Conservation (phyloP, 2,329 filamentous ascomycete species). For the Rhexocercosporidium sp. region DNA sequence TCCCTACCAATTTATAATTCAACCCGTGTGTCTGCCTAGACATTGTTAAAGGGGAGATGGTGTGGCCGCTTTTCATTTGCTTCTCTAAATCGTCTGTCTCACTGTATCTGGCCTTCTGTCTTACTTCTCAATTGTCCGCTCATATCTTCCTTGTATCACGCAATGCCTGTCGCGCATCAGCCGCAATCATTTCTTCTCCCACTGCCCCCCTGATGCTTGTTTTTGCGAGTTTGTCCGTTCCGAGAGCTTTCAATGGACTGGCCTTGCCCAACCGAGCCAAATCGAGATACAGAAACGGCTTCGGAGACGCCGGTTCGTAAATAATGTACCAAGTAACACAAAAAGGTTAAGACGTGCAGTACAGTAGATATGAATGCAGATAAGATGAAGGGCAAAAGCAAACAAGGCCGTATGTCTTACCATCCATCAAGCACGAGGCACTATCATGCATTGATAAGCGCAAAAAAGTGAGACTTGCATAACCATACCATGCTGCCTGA, state of each 20-base stretch:
- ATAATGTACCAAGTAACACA: neutral
- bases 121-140: neutral
- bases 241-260: neutral
- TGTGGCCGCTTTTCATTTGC: constrained; percentile 13
- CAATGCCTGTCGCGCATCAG: constrained; percentile 1
- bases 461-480: neutral
- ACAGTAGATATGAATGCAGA: neutral
- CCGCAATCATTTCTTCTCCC: neutral
- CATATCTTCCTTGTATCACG: neutral
- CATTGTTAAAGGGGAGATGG: neutral
- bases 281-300: neutral
- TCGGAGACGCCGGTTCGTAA: neutral
- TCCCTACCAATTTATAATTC: no score
- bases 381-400: neutral
- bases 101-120: neutral
- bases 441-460: neutral
- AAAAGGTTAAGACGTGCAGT: neutral
- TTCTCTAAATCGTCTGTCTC: neutral
- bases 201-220: neutral
- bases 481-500: neutral
- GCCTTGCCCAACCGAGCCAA: neutral
- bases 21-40: neutral
- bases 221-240: neutral
- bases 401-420: neutral
- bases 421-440: neutral